A percentile compares a stretch with the other conserved stretches of the same genome.
These are phyloP conservation scores for Metschnikowia kofuensis DNA, from an alignment of 805 yeast species.

Conservation along the genomic window DNA sequence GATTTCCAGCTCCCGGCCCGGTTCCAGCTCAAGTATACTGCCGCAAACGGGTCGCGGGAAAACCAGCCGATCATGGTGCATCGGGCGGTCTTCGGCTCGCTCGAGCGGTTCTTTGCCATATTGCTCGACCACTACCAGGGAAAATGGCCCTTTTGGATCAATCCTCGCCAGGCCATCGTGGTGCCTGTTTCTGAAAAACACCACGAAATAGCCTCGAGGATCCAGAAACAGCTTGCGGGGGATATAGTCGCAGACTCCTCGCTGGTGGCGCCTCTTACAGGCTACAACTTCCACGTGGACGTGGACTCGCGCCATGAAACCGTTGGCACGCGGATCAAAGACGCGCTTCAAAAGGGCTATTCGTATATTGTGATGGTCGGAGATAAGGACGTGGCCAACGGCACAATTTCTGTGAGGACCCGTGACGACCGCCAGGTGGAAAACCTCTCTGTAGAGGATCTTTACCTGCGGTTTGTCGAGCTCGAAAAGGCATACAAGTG, in stretches of 20 bases:
- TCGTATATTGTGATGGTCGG: constrained; percentile 84
- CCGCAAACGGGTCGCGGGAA: constrained; percentile 45
- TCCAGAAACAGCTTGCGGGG: constrained; percentile 47
- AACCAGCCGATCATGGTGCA: constrained; percentile 91
- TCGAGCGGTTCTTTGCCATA: constrained; percentile 89
- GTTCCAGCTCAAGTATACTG: constrained; percentile 68
- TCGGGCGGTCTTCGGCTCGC: constrained; percentile 91
- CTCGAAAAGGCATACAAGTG: constrained; percentile 51
- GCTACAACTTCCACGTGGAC: constrained; percentile 68
- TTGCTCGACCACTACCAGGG: constrained; percentile 88
- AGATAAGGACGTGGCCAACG: constrained; percentile 67
- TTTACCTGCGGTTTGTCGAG: constrained; percentile 49
- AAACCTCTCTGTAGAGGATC: constrained; percentile 48
- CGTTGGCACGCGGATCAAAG: constrained; percentile 75
- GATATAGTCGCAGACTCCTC: constrained; percentile 32
- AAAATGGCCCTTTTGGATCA: constrained; percentile 97
- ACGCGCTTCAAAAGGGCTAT: constrained; percentile 71
- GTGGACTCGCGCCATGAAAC: constrained; percentile 74
- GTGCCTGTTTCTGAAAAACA: constrained; percentile 75
- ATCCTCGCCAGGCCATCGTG: constrained; percentile 84
- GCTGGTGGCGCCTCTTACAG: constrained; percentile 53
- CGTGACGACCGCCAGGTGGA: constrained; percentile 47
- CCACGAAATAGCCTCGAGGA: constrained; percentile 47
- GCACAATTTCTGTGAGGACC: constrained; percentile 62
- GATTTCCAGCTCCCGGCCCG: constrained; percentile 92